Percentiles rank a stretch among this genome's conserved stretches.
Evolutionary conservation across 2,329 filamentous ascomycete species (phyloP).

Genomic region (Stagonosporopsis rhizophila): DNA sequence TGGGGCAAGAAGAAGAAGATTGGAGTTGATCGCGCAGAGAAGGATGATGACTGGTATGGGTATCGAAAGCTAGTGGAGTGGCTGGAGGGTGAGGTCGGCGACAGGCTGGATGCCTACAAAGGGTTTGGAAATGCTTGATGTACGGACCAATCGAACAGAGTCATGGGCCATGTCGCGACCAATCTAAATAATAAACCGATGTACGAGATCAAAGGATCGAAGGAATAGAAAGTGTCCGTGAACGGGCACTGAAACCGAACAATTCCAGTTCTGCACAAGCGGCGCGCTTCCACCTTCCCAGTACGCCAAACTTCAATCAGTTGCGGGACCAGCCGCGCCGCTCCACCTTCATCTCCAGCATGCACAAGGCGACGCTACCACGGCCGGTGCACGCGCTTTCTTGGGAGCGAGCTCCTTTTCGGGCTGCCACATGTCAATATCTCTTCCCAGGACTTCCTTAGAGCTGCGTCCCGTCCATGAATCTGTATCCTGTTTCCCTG

Average conservation of each 20-base stretch:
- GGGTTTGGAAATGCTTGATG: not conserved
- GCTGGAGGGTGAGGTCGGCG: not conserved
- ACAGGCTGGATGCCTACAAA: not conserved
- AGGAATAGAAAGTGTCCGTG: not conserved
- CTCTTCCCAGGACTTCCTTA: not conserved
- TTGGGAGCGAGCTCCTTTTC: constrained; percentile 10
- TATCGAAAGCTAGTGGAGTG: not conserved
- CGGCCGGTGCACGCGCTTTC: constrained; percentile 3
- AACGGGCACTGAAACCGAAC: constrained; percentile 5
- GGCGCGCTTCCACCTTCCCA: constrained; percentile 4
- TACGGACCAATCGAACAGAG: not conserved
- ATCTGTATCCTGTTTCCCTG: constrained; percentile 15
- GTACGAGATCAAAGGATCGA: not conserved
- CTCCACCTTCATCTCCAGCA: constrained; percentile 17
- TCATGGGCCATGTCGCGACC: not conserved
- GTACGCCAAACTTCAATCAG: not conserved
- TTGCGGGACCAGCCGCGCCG: constrained; percentile 10
- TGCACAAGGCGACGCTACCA: constrained; percentile 9
- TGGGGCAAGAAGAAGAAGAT: not conserved
- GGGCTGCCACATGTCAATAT: constrained; percentile 12
- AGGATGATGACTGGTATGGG: constrained; percentile 2
- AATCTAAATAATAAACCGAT: not conserved
- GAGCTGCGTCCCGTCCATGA: constrained; percentile 1
- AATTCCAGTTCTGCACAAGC: not conserved
- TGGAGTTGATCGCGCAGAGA: not conserved